Conservation (phyloP, 1,284 basidiomycete genomes). For the Microstroma glucosiphilum region DNA sequence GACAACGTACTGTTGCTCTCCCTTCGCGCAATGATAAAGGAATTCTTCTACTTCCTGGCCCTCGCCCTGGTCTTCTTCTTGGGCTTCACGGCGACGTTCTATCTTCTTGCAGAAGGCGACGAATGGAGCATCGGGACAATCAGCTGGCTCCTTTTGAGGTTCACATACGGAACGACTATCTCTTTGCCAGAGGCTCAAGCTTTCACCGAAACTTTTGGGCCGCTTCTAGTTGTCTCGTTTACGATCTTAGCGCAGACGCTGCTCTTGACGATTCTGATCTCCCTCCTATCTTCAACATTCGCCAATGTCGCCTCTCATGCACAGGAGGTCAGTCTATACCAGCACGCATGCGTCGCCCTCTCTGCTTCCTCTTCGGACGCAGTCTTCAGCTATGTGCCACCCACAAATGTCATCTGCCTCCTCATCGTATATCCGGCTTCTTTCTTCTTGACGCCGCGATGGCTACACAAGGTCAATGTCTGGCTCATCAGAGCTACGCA, state of each 20-base stretch:
- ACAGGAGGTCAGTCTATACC: conserved; percentile 85
- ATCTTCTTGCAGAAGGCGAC: conserved; percentile 59
- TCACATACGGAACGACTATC: conserved; percentile 64
- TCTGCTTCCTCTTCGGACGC: conserved; percentile 74
- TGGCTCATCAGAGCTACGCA: conserved; percentile 63
- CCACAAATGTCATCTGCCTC: conserved; percentile 55
- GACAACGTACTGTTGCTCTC: conserved; percentile 52
- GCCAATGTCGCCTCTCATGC: conserved; percentile 85
- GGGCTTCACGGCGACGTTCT: conserved; percentile 84
- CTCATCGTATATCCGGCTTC: conserved; percentile 20
- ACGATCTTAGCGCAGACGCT: conserved; percentile 64
- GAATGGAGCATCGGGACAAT: conserved; percentile 58
- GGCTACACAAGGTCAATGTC: conserved; percentile 60
- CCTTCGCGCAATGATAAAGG: conserved; percentile 65
- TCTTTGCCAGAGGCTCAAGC: conserved; percentile 52
- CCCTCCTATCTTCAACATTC: conserved; percentile 85
- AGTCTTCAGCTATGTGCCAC: conserved; percentile 86
- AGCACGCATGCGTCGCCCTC: conserved; percentile 60
- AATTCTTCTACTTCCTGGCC: conserved; percentile 71
- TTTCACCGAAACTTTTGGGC: conserved; percentile 78
- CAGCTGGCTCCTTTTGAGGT: conserved; percentile 81
- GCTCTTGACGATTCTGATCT: conserved; percentile 63
- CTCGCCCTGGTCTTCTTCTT: conserved; percentile 65
- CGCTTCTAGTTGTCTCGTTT: conserved; percentile 65
- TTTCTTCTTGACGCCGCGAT: conserved; percentile 29